Conservation (phyloP, 805 yeast genomes). For the Monosporozyma aerobia region DNA sequence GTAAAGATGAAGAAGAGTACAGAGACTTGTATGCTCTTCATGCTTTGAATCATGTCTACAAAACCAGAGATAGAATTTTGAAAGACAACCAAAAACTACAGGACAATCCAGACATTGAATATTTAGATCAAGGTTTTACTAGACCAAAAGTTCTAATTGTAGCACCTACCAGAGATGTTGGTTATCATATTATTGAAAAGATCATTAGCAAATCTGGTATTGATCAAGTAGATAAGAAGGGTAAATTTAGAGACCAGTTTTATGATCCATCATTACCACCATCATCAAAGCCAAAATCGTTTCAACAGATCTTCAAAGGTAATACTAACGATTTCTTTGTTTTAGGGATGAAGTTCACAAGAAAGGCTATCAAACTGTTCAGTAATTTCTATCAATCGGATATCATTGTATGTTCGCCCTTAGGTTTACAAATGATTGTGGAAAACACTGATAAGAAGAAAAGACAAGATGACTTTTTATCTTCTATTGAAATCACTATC, state of each 20-base stretch:
- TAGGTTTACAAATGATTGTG: constrained; percentile 73
- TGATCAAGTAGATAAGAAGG: constrained; percentile 71
- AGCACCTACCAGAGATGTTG: constrained; percentile 75
- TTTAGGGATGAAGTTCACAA: constrained; percentile 80
- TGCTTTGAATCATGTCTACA: constrained; percentile 69
- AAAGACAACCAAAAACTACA: constrained; percentile 59
- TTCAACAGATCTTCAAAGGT: constrained; percentile 71
- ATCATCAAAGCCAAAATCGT: constrained; percentile 69
- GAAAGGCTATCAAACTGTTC: constrained; percentile 77
- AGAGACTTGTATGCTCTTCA: constrained; percentile 62
- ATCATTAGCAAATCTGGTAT: constrained; percentile 55
- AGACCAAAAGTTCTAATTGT: constrained; percentile 80
- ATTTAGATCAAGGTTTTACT: constrained; percentile 90
- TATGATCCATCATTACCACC: constrained; percentile 40
- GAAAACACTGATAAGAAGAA: constrained; percentile 51
- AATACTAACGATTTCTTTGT: constrained; percentile 88
- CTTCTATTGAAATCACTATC: constrained; percentile 76
- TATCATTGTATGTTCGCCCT: constrained; percentile 81
- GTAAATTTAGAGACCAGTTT: constrained; percentile 66
- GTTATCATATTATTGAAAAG: constrained; percentile 56
- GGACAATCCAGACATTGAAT: constrained; percentile 45
- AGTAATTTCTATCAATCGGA: constrained; percentile 80
- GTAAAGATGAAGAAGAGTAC: constrained; percentile 41
- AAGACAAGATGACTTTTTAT: constrained; percentile 69
- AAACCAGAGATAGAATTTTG: constrained; percentile 78